These are phyloP conservation scores for Magnolia sinica DNA, from an alignment of 164 flowering plant genomes.

Conservation along the genomic window DNA sequence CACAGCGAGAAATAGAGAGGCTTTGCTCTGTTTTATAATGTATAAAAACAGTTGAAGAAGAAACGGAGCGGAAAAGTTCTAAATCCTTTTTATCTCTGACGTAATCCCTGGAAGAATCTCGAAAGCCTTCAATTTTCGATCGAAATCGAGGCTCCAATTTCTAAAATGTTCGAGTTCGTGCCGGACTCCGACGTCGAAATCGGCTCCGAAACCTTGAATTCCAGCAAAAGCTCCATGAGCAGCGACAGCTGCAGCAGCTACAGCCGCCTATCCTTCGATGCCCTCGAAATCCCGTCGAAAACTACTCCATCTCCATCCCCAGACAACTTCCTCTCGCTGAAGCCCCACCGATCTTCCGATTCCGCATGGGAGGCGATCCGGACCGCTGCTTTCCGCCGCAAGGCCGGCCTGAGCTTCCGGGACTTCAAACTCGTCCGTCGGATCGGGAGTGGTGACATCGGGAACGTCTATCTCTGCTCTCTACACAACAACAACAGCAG, in stretches of 20 bases:
- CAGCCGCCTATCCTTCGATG: slow-evolving; percentile 52
- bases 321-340: slow-evolving; percentile 23
- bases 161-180: slow-evolving; percentile 28
- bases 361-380: slow-evolving; percentile 53
- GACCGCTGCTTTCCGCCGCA: slow-evolving; percentile 24
- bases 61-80: not conserved
- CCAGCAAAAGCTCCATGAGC: slow-evolving; percentile 47
- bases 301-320: slow-evolving; percentile 18
- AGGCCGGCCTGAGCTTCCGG: slow-evolving; percentile 34
- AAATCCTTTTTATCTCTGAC: not conserved
- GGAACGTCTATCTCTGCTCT: slow-evolving; percentile 67
- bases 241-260: slow-evolving; percentile 48
- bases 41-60: not conserved
- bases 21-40: not conserved
- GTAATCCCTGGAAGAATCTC: not conserved
- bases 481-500: slow-evolving; percentile 17
- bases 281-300: slow-evolving; percentile 12
- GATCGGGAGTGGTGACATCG: slow-evolving; percentile 80
- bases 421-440: slow-evolving; percentile 60
- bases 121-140: not conserved
- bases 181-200: slow-evolving; percentile 39
- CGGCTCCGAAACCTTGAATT: slow-evolving; percentile 29
- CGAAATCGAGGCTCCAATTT: not conserved
- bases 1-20: too few species aligned
- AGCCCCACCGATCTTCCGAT: slow-evolving; percentile 75